A percentile compares a stretch with the other conserved stretches of the same genome.
Conservation (phyloP, 169 alveolate species). For the Perkinsus marinus region DNA sequence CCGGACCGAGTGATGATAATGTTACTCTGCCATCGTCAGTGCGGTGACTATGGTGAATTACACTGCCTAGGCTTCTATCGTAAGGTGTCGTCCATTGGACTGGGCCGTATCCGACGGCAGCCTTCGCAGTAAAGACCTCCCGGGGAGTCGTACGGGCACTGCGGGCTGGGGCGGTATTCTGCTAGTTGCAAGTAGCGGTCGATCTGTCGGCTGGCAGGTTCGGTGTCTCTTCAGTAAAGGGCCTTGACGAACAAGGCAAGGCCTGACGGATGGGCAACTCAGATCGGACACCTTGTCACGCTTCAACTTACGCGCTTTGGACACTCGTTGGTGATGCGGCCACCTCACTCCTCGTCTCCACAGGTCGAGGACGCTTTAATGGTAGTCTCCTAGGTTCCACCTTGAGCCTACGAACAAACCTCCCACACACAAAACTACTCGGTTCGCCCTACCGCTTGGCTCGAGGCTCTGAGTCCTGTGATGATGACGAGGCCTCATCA, state of each 20-base stretch:
- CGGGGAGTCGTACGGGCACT: background rate
- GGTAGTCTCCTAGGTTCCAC: background rate
- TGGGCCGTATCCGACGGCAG: background rate
- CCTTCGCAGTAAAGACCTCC: background rate
- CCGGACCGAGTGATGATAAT: background rate
- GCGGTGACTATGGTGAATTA: background rate
- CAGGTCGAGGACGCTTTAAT: background rate
- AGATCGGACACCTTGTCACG: background rate
- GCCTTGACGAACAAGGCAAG: background rate
- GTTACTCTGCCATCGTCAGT: background rate
- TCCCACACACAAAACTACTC: background rate
- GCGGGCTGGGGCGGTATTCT: background rate
- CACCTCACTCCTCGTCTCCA: background rate
- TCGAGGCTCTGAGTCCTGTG: background rate
- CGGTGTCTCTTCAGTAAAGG: background rate
- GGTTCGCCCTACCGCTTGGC: background rate
- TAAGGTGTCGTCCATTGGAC: background rate
- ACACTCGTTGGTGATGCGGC: background rate
- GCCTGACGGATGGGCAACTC: background rate
- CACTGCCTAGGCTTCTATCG: background rate
- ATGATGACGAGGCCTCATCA: background rate
- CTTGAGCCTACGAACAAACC: background rate
- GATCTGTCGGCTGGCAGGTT: background rate
- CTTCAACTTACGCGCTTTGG: background rate
- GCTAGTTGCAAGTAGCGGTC: background rate